A percentile compares a stretch with the other conserved stretches of the same genome.
These are phyloP conservation scores for Phytophthora hybrid DNA, from an alignment of 352 stramenopile species.

Conservation along the genomic window DNA sequence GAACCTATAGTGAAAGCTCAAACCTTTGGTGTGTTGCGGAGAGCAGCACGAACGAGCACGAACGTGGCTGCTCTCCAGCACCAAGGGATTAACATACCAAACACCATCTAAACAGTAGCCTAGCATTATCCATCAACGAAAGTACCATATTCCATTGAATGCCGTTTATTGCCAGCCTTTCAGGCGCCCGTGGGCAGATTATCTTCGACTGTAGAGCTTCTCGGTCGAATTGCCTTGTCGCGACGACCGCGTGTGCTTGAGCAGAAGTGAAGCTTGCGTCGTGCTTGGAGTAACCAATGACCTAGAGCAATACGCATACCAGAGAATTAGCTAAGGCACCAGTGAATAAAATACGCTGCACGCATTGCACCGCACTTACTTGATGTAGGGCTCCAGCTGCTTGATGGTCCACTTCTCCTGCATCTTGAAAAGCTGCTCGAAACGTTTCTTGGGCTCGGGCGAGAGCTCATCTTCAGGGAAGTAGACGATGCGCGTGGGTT, in stretches of 20 bases:
- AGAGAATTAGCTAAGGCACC: slow-evolving; percentile 17
- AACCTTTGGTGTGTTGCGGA: slow-evolving; percentile 21
- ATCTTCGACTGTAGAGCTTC: slow-evolving; percentile 81
- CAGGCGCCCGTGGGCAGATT: slow-evolving; percentile 1
- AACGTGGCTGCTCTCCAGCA: slow-evolving; percentile 21
- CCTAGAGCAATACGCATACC: slow-evolving; percentile 32
- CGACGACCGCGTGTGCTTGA: slow-evolving; percentile 84
- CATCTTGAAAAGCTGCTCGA: slow-evolving; percentile 78
- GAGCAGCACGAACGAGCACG: slow-evolving; percentile 15
- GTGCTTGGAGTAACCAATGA: slow-evolving; percentile 67
- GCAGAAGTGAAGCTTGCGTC: slow-evolving; percentile 79
- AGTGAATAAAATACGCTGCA: neutral
- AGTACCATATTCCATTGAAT: neutral
- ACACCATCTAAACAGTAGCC: neutral
- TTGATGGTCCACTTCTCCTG: slow-evolving; percentile 88
- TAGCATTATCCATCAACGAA: neutral
- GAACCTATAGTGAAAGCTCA: slow-evolving; percentile 45
- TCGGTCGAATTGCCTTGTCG: slow-evolving; percentile 78
- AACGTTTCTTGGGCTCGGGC: slow-evolving; percentile 78
- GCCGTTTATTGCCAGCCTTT: neutral
- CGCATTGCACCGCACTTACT: slow-evolving; percentile 44
- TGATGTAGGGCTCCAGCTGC: slow-evolving; percentile 85
- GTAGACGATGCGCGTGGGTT: slow-evolving; percentile 62
- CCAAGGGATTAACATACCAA: slow-evolving; percentile 35
- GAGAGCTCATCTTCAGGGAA: slow-evolving; percentile 73